These are phyloP conservation scores for Litsea cubeba DNA, from an alignment of 164 flowering plant species.

Conservation along the genomic window DNA sequence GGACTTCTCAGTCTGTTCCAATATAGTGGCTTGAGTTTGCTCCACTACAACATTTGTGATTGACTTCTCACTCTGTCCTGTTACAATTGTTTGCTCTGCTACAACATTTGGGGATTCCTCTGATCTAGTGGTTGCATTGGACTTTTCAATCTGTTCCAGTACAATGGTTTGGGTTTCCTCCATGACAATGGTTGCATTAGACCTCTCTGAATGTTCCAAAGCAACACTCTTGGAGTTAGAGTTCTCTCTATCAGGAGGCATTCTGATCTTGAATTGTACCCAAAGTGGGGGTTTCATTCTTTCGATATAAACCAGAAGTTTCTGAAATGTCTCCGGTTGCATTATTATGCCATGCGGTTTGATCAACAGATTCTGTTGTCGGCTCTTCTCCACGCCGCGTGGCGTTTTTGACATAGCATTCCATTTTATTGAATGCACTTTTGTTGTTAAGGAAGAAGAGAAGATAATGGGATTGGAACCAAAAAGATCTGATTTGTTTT, in stretches of 20 bases:
- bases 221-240: slow-evolving; percentile 17
- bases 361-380: slow-evolving; percentile 23
- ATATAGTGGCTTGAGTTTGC: neutral
- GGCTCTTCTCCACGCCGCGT: too few species aligned
- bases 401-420: too few species aligned
- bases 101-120: slow-evolving; percentile 3
- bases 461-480: too few species aligned
- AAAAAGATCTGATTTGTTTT: too few species aligned
- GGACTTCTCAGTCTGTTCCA: slow-evolving; percentile 11
- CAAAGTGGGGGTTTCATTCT: slow-evolving; percentile 10
- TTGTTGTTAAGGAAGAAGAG: too few species aligned
- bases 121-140: slow-evolving; percentile 6
- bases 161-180: neutral
- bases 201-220: slow-evolving; percentile 22
- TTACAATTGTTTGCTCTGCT: slow-evolving; percentile 7
- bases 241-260: slow-evolving; percentile 17
- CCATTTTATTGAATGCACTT: too few species aligned
- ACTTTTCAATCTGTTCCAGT: slow-evolving; percentile 16
- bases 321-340: slow-evolving; percentile 9
- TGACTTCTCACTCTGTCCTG: slow-evolving; percentile 24
- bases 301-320: slow-evolving; percentile 11
- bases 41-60: slow-evolving; percentile 7
- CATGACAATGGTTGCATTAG: slow-evolving; percentile 7
- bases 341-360: slow-evolving; percentile 18
- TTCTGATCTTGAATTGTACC: slow-evolving; percentile 19